These are phyloP conservation scores for Wallacemonas sp. DNA, from an alignment of 208 protist genomes.

Conservation along the genomic window DNA sequence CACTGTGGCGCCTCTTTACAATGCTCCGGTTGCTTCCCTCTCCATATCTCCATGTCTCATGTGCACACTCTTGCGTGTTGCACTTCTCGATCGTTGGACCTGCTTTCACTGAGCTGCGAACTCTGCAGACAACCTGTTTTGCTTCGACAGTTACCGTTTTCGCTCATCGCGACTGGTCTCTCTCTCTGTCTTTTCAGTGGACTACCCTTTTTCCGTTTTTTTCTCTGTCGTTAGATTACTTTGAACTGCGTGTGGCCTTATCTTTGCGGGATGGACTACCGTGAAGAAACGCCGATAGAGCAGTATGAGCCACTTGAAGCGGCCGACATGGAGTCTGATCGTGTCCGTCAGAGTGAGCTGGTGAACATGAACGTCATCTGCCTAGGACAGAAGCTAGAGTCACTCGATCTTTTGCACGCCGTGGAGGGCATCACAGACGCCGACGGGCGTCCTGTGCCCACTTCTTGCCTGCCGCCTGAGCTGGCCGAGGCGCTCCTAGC, in stretches of 20 bases:
- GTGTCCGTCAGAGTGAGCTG: conserved; percentile 66
- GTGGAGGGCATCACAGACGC: background rate
- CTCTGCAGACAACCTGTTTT: too few relatives aligned
- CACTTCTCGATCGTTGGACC: too few relatives aligned
- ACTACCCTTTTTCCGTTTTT: conserved; percentile 6
- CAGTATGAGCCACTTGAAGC: conserved; percentile 23
- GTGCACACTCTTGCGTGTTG: too few relatives aligned
- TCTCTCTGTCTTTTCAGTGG: background rate
- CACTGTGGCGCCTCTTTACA: too few relatives aligned
- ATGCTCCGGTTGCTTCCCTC: too few relatives aligned
- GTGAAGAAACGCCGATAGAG: conserved; percentile 13
- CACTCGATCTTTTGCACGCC: background rate
- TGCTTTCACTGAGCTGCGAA: too few relatives aligned
- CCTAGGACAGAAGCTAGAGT: conserved; percentile 20
- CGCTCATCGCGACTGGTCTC: background rate
- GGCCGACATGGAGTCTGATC: conserved; percentile 45
- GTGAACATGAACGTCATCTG: conserved; percentile 53
- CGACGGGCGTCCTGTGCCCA: background rate
- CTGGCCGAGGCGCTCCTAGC: conserved; percentile 31
- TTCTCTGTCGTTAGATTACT: conserved; percentile 2
- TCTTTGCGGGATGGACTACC: conserved; percentile 1
- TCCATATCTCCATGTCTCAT: too few relatives aligned
- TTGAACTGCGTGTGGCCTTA: background rate
- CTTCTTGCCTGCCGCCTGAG: conserved; percentile 20
- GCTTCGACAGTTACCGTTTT: too few relatives aligned